Base-by-base conservation (phyloP, 2,329 filamentous ascomycete species). In the Penicillium olsonii region DNA sequence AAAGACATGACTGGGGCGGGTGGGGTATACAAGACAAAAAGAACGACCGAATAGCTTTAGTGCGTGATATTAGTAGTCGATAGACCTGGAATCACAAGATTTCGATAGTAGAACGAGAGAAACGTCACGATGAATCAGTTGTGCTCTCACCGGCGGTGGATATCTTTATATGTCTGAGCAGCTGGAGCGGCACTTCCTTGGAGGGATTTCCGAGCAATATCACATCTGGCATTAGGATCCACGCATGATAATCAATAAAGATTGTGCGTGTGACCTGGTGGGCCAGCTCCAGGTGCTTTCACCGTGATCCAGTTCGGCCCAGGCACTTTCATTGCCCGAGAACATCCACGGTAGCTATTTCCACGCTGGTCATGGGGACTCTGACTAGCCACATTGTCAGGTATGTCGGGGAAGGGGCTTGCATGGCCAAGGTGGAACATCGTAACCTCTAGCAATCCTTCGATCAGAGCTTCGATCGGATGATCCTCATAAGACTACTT, bases 271-370 rank as follows among this genome's bases (percentile, higher is more conserved):
- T 67, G 64, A 66, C 60, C 31, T 22, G 38, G 45, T 56, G 35
- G 52, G 54, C 59, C 51, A 34, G 33, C 8, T 18, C 41, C 45
- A 41, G 52, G 41, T 60, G 56, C 49, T 31, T 59, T 62, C 57
- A 60, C 61, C 45, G 59, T 64, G 56, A 60, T 53, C 61, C 56
- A 57, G 57, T 50, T 31, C 20, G 55, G 55, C 52, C 60, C 53
- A 62, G 54, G 55, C 55, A 52, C 42, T 19, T 46, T 43, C 51
- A 45, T 34, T 33, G 20, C 29, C 39, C 42, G 54, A 42, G 54
- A 63, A 44, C 54, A 60, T 56, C 61, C 62, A 63, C 47, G 57
- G 61, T 53, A 60, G 31, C 54, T 45, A 41, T 41, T 48, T 15
- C 51, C 46, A 50, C 46, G 46, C 55, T 61, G 55, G 50, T 54